Evolutionary conservation across 2,329 filamentous ascomycete genomes (phyloP).

Genomic region (Verticillium isaacii): DNA sequence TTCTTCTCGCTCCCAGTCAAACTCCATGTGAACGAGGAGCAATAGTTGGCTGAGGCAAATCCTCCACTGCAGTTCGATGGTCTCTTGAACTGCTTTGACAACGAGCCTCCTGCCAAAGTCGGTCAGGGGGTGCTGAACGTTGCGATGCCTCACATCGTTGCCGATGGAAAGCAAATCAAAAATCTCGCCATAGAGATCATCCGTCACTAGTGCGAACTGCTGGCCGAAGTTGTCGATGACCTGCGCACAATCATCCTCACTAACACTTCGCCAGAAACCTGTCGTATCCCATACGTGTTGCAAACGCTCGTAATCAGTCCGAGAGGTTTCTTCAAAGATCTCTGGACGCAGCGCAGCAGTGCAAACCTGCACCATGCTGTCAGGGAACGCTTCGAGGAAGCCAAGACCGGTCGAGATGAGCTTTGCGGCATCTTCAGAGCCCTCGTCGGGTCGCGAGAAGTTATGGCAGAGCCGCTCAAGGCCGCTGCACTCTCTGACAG

Average conservation of each 20-base stretch:
- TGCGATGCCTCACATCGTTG: slow-evolving; percentile 39
- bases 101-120: slow-evolving; percentile 72
- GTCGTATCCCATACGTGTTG: slow-evolving; percentile 74
- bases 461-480: slow-evolving; percentile 76
- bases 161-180: slow-evolving; percentile 36
- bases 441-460: slow-evolving; percentile 43
- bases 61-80: slow-evolving; percentile 65
- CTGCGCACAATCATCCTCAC: slow-evolving; percentile 72
- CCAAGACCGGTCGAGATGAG: slow-evolving; percentile 65
- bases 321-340: slow-evolving; percentile 67
- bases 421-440: slow-evolving; percentile 49
- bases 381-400: slow-evolving; percentile 67
- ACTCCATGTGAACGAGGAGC: slow-evolving; percentile 80
- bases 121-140: slow-evolving; percentile 53
- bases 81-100: slow-evolving; percentile 75
- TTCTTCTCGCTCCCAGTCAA: slow-evolving; percentile 70
- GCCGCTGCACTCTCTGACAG: slow-evolving; percentile 72
- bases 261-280: slow-evolving; percentile 72
- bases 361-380: slow-evolving; percentile 64
- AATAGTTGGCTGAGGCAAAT: slow-evolving; percentile 79
- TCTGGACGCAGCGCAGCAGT: slow-evolving; percentile 65
- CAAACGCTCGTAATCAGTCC: slow-evolving; percentile 68
- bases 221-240: slow-evolving; percentile 66
- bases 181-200: slow-evolving; percentile 49
- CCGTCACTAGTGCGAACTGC: slow-evolving; percentile 54